Percentiles rank a stretch among this genome's conserved stretches.
phyloP scores from a whole-genome alignment of 1,284 basidiomycete species.

The Phellopilus nigrolimitatus region DNA sequence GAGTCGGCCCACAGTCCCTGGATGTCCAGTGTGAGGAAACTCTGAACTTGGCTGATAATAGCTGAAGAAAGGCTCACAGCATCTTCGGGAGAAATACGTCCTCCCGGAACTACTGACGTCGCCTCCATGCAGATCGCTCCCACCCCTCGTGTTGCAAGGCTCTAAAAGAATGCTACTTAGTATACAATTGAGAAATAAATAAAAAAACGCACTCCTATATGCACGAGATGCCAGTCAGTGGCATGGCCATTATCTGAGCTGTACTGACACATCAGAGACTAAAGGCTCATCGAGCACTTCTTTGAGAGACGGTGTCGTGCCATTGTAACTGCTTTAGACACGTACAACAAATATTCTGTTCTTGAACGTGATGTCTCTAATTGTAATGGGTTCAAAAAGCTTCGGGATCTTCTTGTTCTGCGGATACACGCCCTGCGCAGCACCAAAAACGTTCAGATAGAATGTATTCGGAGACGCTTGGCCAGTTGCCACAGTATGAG shows the following conservation, averaged over 20 bases:
- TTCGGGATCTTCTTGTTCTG: slow-evolving; percentile 46
- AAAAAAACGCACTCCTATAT: slow-evolving; percentile 48
- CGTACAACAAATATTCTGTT: slow-evolving; percentile 64
- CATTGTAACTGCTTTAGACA: no score
- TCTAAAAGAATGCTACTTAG: slow-evolving; percentile 30
- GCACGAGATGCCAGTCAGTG: slow-evolving; percentile 79
- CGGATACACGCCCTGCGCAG: slow-evolving; percentile 36
- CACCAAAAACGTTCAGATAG: not conserved
- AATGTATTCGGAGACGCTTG: no score
- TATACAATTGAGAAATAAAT: not conserved
- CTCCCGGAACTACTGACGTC: slow-evolving; percentile 70
- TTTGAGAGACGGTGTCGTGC: no score
- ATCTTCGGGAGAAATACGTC: slow-evolving; percentile 69
- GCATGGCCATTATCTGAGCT: slow-evolving; percentile 65
- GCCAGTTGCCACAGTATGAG: not conserved
- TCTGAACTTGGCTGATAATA: not conserved
- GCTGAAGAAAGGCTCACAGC: slow-evolving; percentile 30
- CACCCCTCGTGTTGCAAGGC: slow-evolving; percentile 53
- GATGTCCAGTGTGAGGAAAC: not conserved
- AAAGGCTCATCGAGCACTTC: no score
- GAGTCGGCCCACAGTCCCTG: slow-evolving; percentile 69
- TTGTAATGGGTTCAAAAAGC: slow-evolving; percentile 64
- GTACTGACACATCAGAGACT: slow-evolving; percentile 81
- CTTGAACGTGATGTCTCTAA: slow-evolving; percentile 63
- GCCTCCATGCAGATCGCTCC: slow-evolving; percentile 68